Percentiles rank a stretch among this genome's conserved stretches.
Conservation (phyloP, 306 rosid species). For the Rubus idaeus region DNA sequence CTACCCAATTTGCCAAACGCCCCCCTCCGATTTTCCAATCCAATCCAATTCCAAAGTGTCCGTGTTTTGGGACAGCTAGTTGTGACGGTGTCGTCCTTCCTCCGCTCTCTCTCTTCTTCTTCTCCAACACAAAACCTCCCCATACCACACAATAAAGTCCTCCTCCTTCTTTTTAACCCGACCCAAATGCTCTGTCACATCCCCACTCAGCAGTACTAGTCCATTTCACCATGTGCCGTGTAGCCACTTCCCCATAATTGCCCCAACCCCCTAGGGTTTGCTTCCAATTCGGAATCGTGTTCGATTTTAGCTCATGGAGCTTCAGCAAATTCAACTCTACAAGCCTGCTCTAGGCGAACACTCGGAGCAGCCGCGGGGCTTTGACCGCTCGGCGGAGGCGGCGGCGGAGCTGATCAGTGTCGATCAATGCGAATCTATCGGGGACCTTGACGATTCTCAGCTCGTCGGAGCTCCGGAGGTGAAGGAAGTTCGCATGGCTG, state of each 20-base stretch:
- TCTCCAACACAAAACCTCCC: too few relatives aligned
- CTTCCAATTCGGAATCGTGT: neutral
- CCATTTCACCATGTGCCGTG: neutral
- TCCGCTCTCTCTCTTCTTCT: too few relatives aligned
- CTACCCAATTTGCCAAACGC: constrained; percentile 32
- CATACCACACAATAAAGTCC: constrained; percentile 5
- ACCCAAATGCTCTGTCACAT: neutral
- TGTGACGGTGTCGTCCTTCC: neutral
- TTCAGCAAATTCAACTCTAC: constrained; percentile 4
- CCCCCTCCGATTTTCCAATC: constrained; percentile 7
- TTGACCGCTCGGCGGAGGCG: constrained; percentile 8
- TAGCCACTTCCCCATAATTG: neutral
- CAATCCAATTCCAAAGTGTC: too few relatives aligned
- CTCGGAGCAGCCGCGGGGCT: neutral
- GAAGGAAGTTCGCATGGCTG: neutral
- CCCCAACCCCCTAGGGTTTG: neutral
- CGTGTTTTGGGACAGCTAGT: too few relatives aligned
- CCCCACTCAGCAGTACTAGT: neutral
- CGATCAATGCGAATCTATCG: constrained; percentile 33
- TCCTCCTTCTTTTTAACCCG: neutral
- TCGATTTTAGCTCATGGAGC: neutral
- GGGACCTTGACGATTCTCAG: constrained; percentile 35
- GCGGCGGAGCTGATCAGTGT: constrained; percentile 19
- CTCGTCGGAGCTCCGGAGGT: constrained; percentile 33
- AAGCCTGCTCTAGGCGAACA: neutral